phyloP scores from a whole-genome alignment of 2,329 filamentous ascomycete species.

The Curvularia spicifera region DNA sequence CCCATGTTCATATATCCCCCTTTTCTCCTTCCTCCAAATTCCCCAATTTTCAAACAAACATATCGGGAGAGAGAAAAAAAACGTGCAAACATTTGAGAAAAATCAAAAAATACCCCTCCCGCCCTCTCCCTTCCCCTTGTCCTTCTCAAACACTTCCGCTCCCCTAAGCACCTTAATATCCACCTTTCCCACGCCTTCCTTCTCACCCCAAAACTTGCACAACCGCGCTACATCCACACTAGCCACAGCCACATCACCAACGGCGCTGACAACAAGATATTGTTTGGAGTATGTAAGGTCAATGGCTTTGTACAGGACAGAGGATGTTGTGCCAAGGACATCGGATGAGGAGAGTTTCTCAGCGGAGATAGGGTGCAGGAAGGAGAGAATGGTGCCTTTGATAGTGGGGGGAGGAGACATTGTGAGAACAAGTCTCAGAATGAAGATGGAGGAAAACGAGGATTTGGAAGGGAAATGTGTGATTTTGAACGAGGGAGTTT shows the following conservation, averaged over 20 bases:
- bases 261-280: slow-evolving; percentile 34
- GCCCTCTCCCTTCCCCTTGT: too few species aligned
- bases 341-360: too few species aligned
- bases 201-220: slow-evolving; percentile 7
- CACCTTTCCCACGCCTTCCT: background rate
- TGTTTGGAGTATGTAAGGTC: slow-evolving; percentile 28
- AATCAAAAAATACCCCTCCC: background rate
- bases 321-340: too few species aligned
- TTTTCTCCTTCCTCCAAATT: too few species aligned
- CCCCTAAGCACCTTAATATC: background rate
- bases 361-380: too few species aligned
- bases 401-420: background rate
- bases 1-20: too few species aligned
- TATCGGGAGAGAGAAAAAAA: background rate
- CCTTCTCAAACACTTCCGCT: slow-evolving; percentile 1
- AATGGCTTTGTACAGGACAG: slow-evolving; percentile 26
- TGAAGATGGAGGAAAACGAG: background rate
- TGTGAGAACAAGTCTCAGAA: background rate
- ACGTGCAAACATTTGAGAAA: background rate
- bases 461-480: too few species aligned
- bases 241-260: slow-evolving; percentile 26
- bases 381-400: too few species aligned
- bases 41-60: background rate
- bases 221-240: slow-evolving; percentile 25
- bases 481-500: too few species aligned